Evolutionary conservation across 1,284 basidiomycete species (phyloP).

Genomic region (Papiliotrema nemorosa): DNA sequence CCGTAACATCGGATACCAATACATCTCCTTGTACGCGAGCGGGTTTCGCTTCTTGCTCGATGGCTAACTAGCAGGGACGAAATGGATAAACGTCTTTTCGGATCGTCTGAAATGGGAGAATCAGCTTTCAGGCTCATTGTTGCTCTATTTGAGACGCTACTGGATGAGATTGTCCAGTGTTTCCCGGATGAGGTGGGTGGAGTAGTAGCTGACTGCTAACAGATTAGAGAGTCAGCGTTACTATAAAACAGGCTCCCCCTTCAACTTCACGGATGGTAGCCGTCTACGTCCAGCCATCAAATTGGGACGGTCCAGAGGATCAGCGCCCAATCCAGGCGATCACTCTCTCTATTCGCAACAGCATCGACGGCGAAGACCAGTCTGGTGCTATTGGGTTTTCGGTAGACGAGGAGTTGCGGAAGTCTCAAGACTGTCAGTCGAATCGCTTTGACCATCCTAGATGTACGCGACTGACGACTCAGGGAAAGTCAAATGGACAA

Average conservation of each 20-base stretch:
- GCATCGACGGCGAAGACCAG: constrained; percentile 42
- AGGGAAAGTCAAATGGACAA: constrained; percentile 43
- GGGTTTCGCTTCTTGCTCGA: not conserved
- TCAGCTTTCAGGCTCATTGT: constrained; percentile 76
- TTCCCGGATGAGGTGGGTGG: constrained; percentile 65
- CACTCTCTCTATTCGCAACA: constrained; percentile 47
- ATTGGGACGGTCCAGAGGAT: constrained; percentile 49
- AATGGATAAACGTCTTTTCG: constrained; percentile 81
- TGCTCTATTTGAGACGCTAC: constrained; percentile 65
- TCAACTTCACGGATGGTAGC: constrained; percentile 54
- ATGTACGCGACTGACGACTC: not conserved
- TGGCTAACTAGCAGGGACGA: constrained; percentile 54
- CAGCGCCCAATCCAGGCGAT: constrained; percentile 53
- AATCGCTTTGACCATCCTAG: not conserved
- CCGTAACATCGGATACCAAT: constrained; percentile 90
- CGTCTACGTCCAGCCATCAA: constrained; percentile 64
- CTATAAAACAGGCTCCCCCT: constrained; percentile 61
- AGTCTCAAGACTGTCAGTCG: constrained; percentile 29
- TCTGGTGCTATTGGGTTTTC: constrained; percentile 25
- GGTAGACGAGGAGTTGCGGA: constrained; percentile 14
- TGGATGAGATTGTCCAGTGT: constrained; percentile 59
- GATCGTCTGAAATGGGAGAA: constrained; percentile 60
- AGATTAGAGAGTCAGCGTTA: constrained; percentile 12
- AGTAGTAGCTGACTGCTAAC: not conserved
- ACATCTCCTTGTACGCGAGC: constrained; percentile 62